Evolutionary conservation across 1,284 basidiomycete species (phyloP).

Genomic region (Coniferiporia sulphurascens): DNA sequence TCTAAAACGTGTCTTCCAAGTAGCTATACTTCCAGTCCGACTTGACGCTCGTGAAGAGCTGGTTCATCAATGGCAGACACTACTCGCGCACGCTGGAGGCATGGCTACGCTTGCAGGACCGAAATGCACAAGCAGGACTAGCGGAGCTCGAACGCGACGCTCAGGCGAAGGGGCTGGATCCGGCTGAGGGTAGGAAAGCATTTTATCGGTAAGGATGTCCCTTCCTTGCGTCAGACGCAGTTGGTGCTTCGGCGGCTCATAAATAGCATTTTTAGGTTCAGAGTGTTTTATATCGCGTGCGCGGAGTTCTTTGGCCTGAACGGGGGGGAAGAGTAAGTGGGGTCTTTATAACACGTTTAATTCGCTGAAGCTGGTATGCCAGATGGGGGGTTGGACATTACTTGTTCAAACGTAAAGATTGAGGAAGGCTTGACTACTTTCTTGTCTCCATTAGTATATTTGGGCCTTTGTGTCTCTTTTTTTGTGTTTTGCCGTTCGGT

Average conservation of each 20-base stretch:
- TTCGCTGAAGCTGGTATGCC: neutral
- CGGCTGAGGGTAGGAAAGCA: constrained; percentile 53
- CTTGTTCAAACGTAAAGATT: constrained; percentile 38
- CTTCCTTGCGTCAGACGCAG: neutral
- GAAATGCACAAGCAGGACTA: constrained; percentile 45
- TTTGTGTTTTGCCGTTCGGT: no score
- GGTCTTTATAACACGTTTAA: neutral
- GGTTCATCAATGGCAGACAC: constrained; percentile 64
- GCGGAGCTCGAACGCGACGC: constrained; percentile 48
- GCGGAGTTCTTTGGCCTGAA: constrained; percentile 71
- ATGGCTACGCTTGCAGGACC: constrained; percentile 65
- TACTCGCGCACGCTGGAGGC: constrained; percentile 67
- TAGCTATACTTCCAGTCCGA: constrained; percentile 69
- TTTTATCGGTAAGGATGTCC: constrained; percentile 44
- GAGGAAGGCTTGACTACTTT: neutral
- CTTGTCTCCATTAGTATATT: no score
- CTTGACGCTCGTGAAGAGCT: constrained; percentile 52
- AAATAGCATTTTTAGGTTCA: constrained; percentile 38
- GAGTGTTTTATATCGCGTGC: constrained; percentile 74
- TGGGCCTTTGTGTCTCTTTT: no score
- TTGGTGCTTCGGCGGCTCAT: neutral
- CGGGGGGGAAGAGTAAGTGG: constrained; percentile 56
- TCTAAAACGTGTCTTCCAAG: constrained; percentile 1
- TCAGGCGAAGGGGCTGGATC: constrained; percentile 38
- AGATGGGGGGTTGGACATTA: constrained; percentile 56